Evolutionary conservation across 2,329 filamentous ascomycete species (phyloP), one percentile per base, ranked within the genome.

Genomic region (Pseudocercospora fijiensis): DNA sequence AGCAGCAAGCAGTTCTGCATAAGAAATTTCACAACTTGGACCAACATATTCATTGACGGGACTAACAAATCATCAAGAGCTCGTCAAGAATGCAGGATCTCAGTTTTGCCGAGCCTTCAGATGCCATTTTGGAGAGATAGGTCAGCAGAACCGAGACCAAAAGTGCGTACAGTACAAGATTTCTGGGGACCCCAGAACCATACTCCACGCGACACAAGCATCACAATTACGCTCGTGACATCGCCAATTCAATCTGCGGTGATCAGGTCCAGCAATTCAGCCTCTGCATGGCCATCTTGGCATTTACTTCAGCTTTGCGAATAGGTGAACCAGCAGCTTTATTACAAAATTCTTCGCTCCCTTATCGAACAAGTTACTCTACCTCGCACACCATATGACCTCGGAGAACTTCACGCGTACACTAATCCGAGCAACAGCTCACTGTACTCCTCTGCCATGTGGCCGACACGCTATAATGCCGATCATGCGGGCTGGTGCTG

Each of bases 401-500:
- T 41, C 37, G 37, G 37, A 3, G 11, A 26, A 22, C 10, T 1
- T 20, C 45, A 49, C 18, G 20, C 45, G 18, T 10, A 49, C 45
- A 49, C 13, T 49, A n/a, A 41, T n/a, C 10, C 30, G 30, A 33
- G 10, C 30, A 13, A 33, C 43, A n/a, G n/a, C n/a, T n/a, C n/a
- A n/a, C n/a, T n/a, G n/a, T n/a, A 47, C 16, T n/a, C 16, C 20
- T 6, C 20, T 6, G 43, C 43, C 43, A 47, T 47, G 43, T 47
- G 43, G 43, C 43, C 43, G 43, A 47, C 45, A 49, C 45, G 45
- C 45, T 49, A 24, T 37, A 45, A 33, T 45, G 59, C 52, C 52
- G 51, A 61, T 61, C 59, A 24, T 16, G 27, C 33, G 22, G 58
- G 58, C 22, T 43, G 28, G 20, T 20, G 30, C 16, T n/a, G n/a